Base-by-base conservation (phyloP, 176 grass and related monocot species). In the Lolium rigidum region DNA sequence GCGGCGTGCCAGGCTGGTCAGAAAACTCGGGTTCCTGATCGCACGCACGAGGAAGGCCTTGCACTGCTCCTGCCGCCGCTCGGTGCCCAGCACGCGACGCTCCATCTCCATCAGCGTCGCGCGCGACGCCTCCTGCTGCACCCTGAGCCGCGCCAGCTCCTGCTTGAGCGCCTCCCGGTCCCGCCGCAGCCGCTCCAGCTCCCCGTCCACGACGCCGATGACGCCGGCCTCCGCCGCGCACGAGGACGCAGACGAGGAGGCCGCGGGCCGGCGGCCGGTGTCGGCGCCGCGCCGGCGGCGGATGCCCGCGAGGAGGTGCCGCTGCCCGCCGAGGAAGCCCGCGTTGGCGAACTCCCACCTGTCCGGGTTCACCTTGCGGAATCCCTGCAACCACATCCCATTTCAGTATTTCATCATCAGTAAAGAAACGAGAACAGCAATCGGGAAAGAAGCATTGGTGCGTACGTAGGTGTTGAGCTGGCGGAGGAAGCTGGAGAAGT, bases 341-440 rank as follows among this genome's bases (percentile, higher is more conserved):
- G 85, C 78, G 76, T 92, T 84, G 65, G 87, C 90, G 63, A 94
- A 94, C 62, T 94, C 92, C 92, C 90, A 94, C 86, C 81, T 92
- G 56, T 94, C 92, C 9, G 87, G 76, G 80, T 67, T 91, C 71
- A 92, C 87, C 84, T 92, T 92, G 26, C 86, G 78, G 77, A 94
- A 94, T 80, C 80, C 76, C 87, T 89, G 66, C 46, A 79, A 59
- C 3, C 47, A 52, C 24, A 52, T 7, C 54, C 4, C 54, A 78
- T 78, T 28, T 28, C 26, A 28, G 26, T 28, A 28, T 2, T 72
- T 6, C 81, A 9, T 5, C 12, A 37, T 63, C 43, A 84, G 56
- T 3, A 49, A 62, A 28, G 26, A 28, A 28, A 63, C 20, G 5
- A 39, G 28, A 46, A 75, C 16, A 65, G 3, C 44, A 39, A 22